phyloP scores from a whole-genome alignment of 352 stramenopile genomes.

The Aphanomyces euteiches region DNA sequence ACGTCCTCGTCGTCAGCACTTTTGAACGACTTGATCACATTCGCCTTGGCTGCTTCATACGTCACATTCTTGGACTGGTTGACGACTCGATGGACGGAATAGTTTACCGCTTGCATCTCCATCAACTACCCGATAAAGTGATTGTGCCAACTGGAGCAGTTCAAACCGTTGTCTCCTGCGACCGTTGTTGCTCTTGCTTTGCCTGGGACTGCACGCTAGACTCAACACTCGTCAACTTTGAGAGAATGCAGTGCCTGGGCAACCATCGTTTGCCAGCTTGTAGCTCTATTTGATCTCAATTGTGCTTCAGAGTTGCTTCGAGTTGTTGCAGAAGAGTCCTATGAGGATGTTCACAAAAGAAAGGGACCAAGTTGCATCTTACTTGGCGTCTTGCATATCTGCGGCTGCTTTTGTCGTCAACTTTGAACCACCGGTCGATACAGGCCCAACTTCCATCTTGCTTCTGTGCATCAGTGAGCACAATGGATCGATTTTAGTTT shows the following conservation, averaged over 20 bases:
- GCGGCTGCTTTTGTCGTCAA: constrained; percentile 14
- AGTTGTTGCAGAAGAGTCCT: constrained; percentile 9
- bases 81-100: constrained; percentile 59
- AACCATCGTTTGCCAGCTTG: no score
- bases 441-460: not conserved
- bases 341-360: not conserved
- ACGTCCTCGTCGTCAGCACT: constrained; percentile 68
- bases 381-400: constrained; percentile 22
- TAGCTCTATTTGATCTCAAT: no score
- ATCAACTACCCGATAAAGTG: not conserved
- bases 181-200: no score
- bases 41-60: constrained; percentile 63
- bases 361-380: not conserved
- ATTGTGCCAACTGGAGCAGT: no score
- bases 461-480: not conserved
- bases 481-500: not conserved
- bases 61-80: constrained; percentile 59
- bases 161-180: no score
- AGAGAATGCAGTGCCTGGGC: no score
- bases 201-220: no score
- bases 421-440: not conserved
- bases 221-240: no score
- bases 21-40: constrained; percentile 77
- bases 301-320: not conserved
- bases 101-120: constrained; percentile 39